Conservation (phyloP, 345 rosid species). For the Dovyalis caffra region DNA sequence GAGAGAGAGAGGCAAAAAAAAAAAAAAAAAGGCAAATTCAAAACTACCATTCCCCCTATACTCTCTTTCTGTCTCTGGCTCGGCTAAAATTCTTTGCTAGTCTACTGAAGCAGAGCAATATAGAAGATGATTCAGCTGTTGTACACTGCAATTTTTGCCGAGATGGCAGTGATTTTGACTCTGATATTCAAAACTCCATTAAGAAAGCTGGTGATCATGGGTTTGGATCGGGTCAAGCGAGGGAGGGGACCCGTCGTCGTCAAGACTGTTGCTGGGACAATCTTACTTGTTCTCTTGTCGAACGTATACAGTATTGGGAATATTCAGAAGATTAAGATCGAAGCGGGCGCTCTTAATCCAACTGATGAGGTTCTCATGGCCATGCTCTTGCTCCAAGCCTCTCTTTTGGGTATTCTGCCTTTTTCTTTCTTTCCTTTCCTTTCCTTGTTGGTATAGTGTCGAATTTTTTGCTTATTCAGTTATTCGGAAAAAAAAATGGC, state of each 20-base stretch:
- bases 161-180: slow-evolving; percentile 60
- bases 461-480: background rate
- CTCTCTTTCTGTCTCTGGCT: too few relatives aligned
- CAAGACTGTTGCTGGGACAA: slow-evolving; percentile 60
- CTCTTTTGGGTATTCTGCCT: slow-evolving; percentile 66
- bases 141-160: slow-evolving; percentile 52
- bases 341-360: slow-evolving; percentile 59
- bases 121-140: slow-evolving; percentile 67
- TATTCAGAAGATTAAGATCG: slow-evolving; percentile 54
- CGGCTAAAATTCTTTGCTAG: too few relatives aligned
- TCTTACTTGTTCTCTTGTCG: slow-evolving; percentile 56
- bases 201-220: slow-evolving; percentile 62
- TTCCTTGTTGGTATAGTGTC: background rate
- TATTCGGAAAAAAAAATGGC: too few relatives aligned
- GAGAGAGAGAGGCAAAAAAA: too few relatives aligned
- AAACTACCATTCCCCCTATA: background rate
- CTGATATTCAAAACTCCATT: slow-evolving; percentile 79
- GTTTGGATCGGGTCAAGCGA: slow-evolving; percentile 70
- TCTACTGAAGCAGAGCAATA: too few relatives aligned
- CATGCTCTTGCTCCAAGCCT: slow-evolving; percentile 70
- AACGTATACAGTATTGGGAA: slow-evolving; percentile 54
- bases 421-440: background rate
- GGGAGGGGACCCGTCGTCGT: slow-evolving; percentile 79
- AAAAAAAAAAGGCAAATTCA: background rate
- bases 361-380: slow-evolving; percentile 83